phyloP scores from a whole-genome alignment of 2,329 filamentous ascomycete species.

The Fusarium duplospermum region DNA sequence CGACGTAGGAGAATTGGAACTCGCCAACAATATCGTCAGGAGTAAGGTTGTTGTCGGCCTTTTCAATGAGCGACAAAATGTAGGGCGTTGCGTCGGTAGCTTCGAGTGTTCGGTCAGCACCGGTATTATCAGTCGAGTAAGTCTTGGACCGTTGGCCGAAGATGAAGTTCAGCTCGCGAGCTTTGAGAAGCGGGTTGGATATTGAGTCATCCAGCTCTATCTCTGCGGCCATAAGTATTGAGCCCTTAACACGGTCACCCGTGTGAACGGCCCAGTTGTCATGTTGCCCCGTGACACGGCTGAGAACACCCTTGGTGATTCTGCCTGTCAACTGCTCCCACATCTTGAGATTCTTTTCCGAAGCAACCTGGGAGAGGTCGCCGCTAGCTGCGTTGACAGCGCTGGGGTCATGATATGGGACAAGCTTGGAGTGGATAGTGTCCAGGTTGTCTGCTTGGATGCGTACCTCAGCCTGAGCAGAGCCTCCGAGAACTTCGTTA shows the following conservation, averaged over 20 bases:
- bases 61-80: constrained; percentile 55
- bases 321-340: constrained; percentile 65
- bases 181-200: constrained; percentile 46
- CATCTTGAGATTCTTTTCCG: constrained; percentile 50
- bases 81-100: constrained; percentile 62
- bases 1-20: constrained; percentile 69
- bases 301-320: constrained; percentile 59
- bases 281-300: constrained; percentile 58
- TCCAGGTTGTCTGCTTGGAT: constrained; percentile 57
- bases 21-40: constrained; percentile 66
- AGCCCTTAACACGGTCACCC: constrained; percentile 62
- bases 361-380: constrained; percentile 30
- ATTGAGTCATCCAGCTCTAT: constrained; percentile 55
- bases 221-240: constrained; percentile 52
- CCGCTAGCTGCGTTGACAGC: constrained; percentile 32
- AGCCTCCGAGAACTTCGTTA: constrained; percentile 65
- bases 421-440: constrained; percentile 54
- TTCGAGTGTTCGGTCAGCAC: constrained; percentile 55
- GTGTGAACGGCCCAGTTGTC: constrained; percentile 66
- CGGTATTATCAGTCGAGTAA: constrained; percentile 54
- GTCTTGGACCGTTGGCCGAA: constrained; percentile 57
- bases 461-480: constrained; percentile 58
- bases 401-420: constrained; percentile 57
- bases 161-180: constrained; percentile 60
- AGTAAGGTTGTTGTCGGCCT: constrained; percentile 33